These are phyloP conservation scores for Fraxinus floribunda DNA, from an alignment of 305 asterid species.

Conservation along the genomic window DNA sequence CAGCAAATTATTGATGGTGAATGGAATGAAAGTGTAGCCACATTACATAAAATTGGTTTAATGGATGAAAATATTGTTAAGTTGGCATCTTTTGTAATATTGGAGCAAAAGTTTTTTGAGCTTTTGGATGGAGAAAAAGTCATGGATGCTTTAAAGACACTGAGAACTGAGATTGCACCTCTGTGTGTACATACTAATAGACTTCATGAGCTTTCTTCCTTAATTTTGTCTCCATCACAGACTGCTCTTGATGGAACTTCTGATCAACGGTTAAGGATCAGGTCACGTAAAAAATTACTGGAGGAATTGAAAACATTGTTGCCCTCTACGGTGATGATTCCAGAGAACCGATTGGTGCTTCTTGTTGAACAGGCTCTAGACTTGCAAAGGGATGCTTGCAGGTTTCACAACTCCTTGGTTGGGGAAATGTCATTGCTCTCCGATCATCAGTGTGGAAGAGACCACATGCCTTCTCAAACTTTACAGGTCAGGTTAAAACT, in stretches of 20 bases:
- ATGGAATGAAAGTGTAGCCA: constrained; percentile 37
- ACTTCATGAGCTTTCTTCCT: constrained; percentile 31
- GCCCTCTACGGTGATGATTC: constrained; percentile 31
- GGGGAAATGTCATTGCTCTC: constrained; percentile 36
- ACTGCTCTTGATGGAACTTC: constrained; percentile 1
- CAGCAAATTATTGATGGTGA: constrained; percentile 35
- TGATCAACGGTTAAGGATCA: constrained; percentile 6
- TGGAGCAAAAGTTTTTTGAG: constrained; percentile 39
- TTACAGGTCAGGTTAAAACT: constrained; percentile 33
- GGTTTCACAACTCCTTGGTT: constrained; percentile 32
- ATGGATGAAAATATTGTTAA: constrained; percentile 25
- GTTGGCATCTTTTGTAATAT: constrained; percentile 32
- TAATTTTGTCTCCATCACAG: constrained; percentile 26
- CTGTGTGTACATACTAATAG: constrained; percentile 26
- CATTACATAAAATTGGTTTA: constrained; percentile 30
- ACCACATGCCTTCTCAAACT: constrained; percentile 37
- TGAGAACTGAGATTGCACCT: constrained; percentile 34
- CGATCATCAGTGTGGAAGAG: constrained; percentile 41
- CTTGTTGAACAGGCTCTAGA: constrained; percentile 46
- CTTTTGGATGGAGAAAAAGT: constrained; percentile 23
- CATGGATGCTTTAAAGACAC: constrained; percentile 34
- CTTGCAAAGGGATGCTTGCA: constrained; percentile 33
- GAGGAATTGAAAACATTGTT: constrained; percentile 30
- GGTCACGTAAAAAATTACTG: constrained; percentile 24
- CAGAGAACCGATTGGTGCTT: constrained; percentile 34